A percentile compares a stretch with the other conserved stretches of the same genome.
These are phyloP conservation scores for Paramyrothecium sp. DNA, from an alignment of 2,329 filamentous ascomycete genomes.

Conservation along the genomic window DNA sequence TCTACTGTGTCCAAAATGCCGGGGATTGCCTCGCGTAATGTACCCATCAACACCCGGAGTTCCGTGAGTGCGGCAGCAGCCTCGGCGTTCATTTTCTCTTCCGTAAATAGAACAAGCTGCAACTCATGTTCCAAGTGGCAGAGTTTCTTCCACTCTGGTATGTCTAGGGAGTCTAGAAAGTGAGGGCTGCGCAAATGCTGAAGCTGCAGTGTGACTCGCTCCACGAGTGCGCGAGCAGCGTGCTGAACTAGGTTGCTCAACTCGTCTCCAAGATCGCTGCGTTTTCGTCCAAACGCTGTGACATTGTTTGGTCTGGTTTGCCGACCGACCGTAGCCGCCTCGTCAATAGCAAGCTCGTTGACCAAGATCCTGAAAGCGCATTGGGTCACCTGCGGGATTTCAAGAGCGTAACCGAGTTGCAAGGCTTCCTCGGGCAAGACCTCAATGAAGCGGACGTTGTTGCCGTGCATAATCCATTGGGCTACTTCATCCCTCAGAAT, in stretches of 20 bases:
- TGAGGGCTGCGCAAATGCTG: constrained; percentile 29
- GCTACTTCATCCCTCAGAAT: constrained; percentile 48
- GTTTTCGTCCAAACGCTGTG: constrained; percentile 43
- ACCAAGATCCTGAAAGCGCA: constrained; percentile 60
- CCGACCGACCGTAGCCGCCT: constrained; percentile 20
- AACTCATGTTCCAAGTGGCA: constrained; percentile 15
- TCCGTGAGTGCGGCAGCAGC: constrained; percentile 10
- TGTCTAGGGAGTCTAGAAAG: constrained; percentile 25
- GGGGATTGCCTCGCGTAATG: constrained; percentile 13
- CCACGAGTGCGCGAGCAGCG: constrained; percentile 51
- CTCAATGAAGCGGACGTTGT: constrained; percentile 60
- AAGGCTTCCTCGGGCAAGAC: constrained; percentile 61
- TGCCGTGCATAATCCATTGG: constrained; percentile 55
- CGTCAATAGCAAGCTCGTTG: constrained; percentile 56
- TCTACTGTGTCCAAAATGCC: constrained; percentile 10
- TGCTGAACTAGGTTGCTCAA: constrained; percentile 58
- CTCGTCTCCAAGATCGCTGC: constrained; percentile 51
- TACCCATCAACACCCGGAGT: constrained; percentile 18
- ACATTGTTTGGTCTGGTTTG: constrained; percentile 13
- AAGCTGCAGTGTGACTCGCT: constrained; percentile 35
- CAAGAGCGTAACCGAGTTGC: constrained; percentile 50
- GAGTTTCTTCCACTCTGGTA: constrained; percentile 32
- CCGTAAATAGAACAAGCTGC: constrained; percentile 15
- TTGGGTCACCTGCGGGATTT: constrained; percentile 40
- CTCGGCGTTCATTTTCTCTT: constrained; percentile 4